Base-by-base conservation (phyloP, 2,329 filamentous ascomycete species). In the Rhynchosporium graminicola region DNA sequence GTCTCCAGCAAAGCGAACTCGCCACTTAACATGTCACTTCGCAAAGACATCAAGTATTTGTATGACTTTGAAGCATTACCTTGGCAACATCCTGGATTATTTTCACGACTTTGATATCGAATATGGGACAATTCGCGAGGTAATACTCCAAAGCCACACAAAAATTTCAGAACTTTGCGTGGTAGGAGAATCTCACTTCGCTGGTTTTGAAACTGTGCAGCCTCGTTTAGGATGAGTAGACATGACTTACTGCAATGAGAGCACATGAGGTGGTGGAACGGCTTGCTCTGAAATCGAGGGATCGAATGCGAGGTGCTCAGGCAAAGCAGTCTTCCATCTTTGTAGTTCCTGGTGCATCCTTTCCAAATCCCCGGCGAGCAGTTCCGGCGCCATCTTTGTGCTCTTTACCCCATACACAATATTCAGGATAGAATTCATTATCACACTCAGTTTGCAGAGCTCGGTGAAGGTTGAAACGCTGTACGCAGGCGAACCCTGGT, bases 341-440 rank as follows among this genome's bases (percentile, higher is more conserved):
- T 76, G 71, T 5, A 83, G 66, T 52, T 79, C 77, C 0, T 66
- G 62, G 64, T 82, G 74, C 0, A 83, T 26, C 10, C 15, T 67
- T 1, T 67, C 69, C 55, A 77, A 65, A 58, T 76, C 76, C 6
- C 33, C 36, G 0, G 75, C 71, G 0, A 82, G 72, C 48, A 76
- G 77, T 29, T 67, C 68, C 0, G 76, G 68, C 3, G 68, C 74
- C 40, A 73, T 68, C 15, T 75, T 74, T 4, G 75, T 75, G 20
- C 76, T 79, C 6, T 77, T 71, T 43, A 80, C 79, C 0, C 77
- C 75, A 57, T 82, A 82, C 3, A 82, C 75, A 59, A 74, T 77
- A 66, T 76, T 79, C 46, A 77, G 70, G 57, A 79, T 80, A 56
- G 73, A 76, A 58, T 81, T 80, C 71, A 83, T 73, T 26, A 80